Percentiles rank a stretch among this genome's conserved stretches.
phyloP scores from a whole-genome alignment of 805 yeast genomes.

The Wickerhamiella siamensis region DNA sequence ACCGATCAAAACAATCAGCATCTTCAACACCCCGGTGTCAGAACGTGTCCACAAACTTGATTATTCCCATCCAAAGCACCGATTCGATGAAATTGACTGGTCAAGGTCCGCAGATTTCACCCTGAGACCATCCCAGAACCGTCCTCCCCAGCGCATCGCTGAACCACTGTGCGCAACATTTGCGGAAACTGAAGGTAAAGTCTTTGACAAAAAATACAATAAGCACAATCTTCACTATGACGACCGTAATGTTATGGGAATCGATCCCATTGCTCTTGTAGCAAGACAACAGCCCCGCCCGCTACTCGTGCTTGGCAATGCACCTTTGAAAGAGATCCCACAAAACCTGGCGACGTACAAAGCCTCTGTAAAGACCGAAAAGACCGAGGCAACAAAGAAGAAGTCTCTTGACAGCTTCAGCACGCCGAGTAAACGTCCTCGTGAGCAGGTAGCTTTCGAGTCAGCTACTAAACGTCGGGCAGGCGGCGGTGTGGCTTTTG shows the following conservation, averaged over 20 bases:
- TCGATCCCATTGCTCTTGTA: not conserved
- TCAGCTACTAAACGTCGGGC: constrained; percentile 2
- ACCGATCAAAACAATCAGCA: constrained; percentile 12
- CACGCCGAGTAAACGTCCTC: constrained; percentile 2
- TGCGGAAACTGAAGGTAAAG: constrained; percentile 19
- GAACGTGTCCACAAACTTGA: constrained; percentile 21
- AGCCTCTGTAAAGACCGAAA: not conserved
- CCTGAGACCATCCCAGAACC: constrained; percentile 10
- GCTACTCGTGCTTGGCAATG: not conserved
- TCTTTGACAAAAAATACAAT: not conserved
- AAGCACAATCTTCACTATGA: not conserved
- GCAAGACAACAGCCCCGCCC: not conserved
- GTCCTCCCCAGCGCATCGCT: constrained; percentile 17
- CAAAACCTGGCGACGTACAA: not conserved
- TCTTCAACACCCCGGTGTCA: constrained; percentile 16
- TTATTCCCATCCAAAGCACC: constrained; percentile 14
- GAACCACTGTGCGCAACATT: constrained; percentile 20
- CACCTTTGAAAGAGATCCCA: not conserved
- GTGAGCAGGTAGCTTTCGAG: constrained; percentile 8
- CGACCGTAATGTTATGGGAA: not conserved
- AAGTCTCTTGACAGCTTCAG: not conserved
- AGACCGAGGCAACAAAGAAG: constrained; percentile 12
- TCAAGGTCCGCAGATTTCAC: constrained; percentile 19
- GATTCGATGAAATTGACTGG: constrained; percentile 17
- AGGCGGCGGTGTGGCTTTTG: not conserved